These are phyloP conservation scores for Phytophthora megakarya DNA, from an alignment of 352 stramenopile genomes.

Conservation along the genomic window DNA sequence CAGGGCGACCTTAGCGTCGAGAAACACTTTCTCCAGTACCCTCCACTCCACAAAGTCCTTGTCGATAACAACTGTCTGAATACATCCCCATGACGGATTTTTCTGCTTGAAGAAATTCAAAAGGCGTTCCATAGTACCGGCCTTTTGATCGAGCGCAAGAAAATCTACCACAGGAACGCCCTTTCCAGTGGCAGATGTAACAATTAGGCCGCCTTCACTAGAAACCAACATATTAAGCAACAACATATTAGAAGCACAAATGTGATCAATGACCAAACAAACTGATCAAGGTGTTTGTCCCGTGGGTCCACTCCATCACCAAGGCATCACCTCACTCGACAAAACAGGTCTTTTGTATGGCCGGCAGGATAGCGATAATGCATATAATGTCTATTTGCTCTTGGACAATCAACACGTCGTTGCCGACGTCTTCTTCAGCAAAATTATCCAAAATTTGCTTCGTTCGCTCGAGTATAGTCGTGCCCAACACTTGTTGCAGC, in stretches of 20 bases:
- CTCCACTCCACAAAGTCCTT: not conserved
- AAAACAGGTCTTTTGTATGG: not conserved
- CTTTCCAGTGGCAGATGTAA: too few relatives aligned
- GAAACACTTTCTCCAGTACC: not conserved
- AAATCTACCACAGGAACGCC: too few relatives aligned
- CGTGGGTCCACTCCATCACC: not conserved
- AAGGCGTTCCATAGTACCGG: too few relatives aligned
- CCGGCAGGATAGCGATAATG: not conserved
- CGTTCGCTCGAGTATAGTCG: not conserved
- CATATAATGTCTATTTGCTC: too few relatives aligned
- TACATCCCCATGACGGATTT: too few relatives aligned
- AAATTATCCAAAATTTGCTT: constrained; percentile 5
- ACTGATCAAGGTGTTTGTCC: not conserved
- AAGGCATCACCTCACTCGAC: not conserved
- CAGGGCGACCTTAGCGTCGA: not conserved
- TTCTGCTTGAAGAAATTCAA: too few relatives aligned
- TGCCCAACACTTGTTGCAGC: not conserved
- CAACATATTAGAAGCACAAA: not conserved
- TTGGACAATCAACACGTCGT: not conserved
- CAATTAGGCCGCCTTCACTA: not conserved
- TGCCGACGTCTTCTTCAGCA: not conserved
- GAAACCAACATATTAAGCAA: not conserved
- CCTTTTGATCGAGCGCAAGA: too few relatives aligned
- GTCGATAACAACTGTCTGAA: too few relatives aligned
- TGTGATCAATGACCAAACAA: not conserved